These are phyloP conservation scores for Phaeotremella skinneri DNA, from an alignment of 768 basidiomycete genomes.

Conservation along the genomic window DNA sequence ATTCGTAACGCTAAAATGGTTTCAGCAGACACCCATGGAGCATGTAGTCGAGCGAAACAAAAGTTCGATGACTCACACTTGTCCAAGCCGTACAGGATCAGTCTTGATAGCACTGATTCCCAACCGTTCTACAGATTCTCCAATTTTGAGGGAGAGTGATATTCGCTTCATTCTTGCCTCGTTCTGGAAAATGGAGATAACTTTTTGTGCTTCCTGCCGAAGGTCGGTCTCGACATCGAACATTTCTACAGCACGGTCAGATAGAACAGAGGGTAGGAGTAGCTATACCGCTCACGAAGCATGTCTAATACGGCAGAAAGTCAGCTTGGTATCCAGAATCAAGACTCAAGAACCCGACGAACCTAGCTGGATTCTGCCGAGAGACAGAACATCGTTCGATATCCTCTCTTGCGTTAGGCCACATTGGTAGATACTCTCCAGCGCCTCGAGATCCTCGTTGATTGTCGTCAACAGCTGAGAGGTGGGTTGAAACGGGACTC, in stretches of 20 bases:
- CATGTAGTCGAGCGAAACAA: slow-evolving; percentile 14
- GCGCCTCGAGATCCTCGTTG: slow-evolving; percentile 47
- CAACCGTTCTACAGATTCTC: slow-evolving; percentile 43
- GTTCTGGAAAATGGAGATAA: slow-evolving; percentile 52
- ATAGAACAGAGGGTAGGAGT: background rate
- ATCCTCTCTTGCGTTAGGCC: slow-evolving; percentile 53
- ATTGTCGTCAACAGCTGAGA: slow-evolving; percentile 40
- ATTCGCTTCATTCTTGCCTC: slow-evolving; percentile 54
- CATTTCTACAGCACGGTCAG: slow-evolving; percentile 40
- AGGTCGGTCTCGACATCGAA: slow-evolving; percentile 48
- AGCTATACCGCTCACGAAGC: slow-evolving; percentile 23
- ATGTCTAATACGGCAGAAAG: slow-evolving; percentile 20
- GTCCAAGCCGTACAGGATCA: slow-evolving; percentile 53
- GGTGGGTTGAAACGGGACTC: slow-evolving; percentile 26
- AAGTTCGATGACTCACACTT: slow-evolving; percentile 40
- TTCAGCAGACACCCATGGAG: slow-evolving; percentile 7
- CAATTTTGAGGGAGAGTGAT: slow-evolving; percentile 45
- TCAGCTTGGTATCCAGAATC: slow-evolving; percentile 20
- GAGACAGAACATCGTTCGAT: slow-evolving; percentile 53
- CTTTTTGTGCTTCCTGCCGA: slow-evolving; percentile 44
- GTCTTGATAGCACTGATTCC: slow-evolving; percentile 48
- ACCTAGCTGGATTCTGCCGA: slow-evolving; percentile 53
- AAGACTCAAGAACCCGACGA: slow-evolving; percentile 36
- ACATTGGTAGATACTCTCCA: slow-evolving; percentile 54
- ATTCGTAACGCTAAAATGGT: slow-evolving; percentile 41